A percentile compares a stretch with the other conserved stretches of the same genome.
These are phyloP conservation scores for Monosporascus sp. DNA, from an alignment of 2,329 filamentous ascomycete species.

Conservation along the genomic window DNA sequence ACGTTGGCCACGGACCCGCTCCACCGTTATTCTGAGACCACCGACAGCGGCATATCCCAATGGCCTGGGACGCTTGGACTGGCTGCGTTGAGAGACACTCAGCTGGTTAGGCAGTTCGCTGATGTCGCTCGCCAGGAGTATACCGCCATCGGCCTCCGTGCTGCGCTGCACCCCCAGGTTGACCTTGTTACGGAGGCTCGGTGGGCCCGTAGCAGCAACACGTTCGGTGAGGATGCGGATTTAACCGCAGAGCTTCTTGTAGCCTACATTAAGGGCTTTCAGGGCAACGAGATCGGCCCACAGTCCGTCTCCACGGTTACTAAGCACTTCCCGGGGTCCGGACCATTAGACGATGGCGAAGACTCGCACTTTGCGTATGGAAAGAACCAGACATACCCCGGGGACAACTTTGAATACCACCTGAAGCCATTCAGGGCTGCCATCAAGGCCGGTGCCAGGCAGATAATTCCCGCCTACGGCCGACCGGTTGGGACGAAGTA, in stretches of 20 bases:
- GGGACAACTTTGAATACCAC: conserved; percentile 45
- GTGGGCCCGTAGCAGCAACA: conserved; percentile 41
- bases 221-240: conserved; percentile 45
- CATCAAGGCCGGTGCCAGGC: conserved; percentile 42
- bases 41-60: conserved; percentile 42
- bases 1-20: conserved; percentile 44
- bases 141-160: conserved; percentile 35
- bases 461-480: conserved; percentile 50
- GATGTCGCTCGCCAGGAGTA: conserved; percentile 45
- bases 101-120: conserved; percentile 40
- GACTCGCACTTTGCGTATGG: conserved; percentile 49
- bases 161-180: conserved; percentile 45
- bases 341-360: conserved; percentile 43
- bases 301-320: conserved; percentile 43
- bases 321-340: conserved; percentile 50
- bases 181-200: conserved; percentile 47
- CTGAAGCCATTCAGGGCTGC: conserved; percentile 46
- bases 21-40: conserved; percentile 37
- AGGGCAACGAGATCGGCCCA: conserved; percentile 37
- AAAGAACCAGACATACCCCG: conserved; percentile 46
- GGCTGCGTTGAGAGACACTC: conserved; percentile 40
- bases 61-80: conserved; percentile 49
- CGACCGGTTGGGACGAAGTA: conserved; percentile 41
- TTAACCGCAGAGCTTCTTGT: conserved; percentile 32
- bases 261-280: conserved; percentile 44